phyloP scores from a whole-genome alignment of 108 stramenopile genomes.

The Hondaea fermentalgiana region DNA sequence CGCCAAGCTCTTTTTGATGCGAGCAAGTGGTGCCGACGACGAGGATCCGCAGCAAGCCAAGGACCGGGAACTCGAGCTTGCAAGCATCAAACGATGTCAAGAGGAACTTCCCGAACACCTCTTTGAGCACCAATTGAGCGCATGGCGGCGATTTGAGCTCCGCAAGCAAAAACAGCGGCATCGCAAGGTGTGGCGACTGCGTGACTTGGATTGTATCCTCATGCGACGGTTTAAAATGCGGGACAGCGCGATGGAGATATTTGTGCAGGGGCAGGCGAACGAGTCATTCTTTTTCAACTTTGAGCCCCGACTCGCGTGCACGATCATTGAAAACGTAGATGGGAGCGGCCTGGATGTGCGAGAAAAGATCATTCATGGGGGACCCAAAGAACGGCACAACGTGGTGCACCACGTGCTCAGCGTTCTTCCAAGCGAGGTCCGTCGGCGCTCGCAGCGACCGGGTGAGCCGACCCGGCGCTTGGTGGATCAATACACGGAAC shows the following conservation, averaged over 20 bases:
- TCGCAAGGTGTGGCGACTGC: not conserved
- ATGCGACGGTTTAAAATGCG: not conserved
- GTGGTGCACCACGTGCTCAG: not conserved
- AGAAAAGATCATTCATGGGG: not conserved
- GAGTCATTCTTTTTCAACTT: conserved; percentile 1
- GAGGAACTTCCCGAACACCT: not conserved
- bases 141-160: not conserved
- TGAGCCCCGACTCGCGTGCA: not conserved
- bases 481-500: not conserved
- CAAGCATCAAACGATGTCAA: not conserved
- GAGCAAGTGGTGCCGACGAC: not conserved
- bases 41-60: not conserved
- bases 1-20: not conserved
- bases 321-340: not conserved
- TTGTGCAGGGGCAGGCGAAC: not conserved
- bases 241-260: not conserved
- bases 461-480: not conserved
- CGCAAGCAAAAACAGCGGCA: not conserved
- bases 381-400: not conserved
- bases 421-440: not conserved
- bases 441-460: not conserved
- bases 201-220: not conserved
- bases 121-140: not conserved
- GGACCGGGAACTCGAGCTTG: not conserved
- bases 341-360: not conserved